phyloP scores from a whole-genome alignment of 805 yeast species.

The Wickerhamomyces sydowiorum region DNA sequence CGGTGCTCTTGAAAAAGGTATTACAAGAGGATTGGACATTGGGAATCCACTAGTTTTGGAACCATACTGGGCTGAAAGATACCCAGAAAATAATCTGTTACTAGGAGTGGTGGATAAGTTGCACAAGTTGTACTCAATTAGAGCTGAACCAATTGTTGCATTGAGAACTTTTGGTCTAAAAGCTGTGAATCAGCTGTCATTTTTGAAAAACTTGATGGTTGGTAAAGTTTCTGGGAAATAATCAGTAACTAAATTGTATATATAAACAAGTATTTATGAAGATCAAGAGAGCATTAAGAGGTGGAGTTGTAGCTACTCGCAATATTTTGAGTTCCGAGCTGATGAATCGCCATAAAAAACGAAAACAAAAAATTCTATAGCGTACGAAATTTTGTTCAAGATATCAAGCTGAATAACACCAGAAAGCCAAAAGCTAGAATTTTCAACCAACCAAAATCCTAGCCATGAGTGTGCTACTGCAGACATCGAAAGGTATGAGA shows the following conservation, averaged over 20 bases:
- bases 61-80: conserved; percentile 81
- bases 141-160: conserved; percentile 66
- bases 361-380: no score
- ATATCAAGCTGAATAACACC: background rate
- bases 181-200: conserved; percentile 53
- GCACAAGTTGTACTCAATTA: conserved; percentile 79
- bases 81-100: conserved; percentile 70
- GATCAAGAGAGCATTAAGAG: no score
- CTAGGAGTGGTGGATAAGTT: conserved; percentile 89
- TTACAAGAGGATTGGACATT: conserved; percentile 77
- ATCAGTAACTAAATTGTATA: background rate
- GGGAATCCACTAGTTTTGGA: conserved; percentile 79
- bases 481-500: conserved; percentile 31
- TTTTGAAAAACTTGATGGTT: conserved; percentile 67
- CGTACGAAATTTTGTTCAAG: background rate
- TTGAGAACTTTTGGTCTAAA: conserved; percentile 74
- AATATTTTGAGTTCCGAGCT: no score
- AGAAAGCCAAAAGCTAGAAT: no score
- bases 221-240: conserved; percentile 40
- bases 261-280: no score
- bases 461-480: conserved; percentile 34
- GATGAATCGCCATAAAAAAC: no score
- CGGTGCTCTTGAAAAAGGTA: conserved; percentile 62
- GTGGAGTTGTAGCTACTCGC: no score
- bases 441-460: no score